Evolutionary conservation across 306 rosid species (phyloP).

Genomic region (Aeschynomene evenia): DNA sequence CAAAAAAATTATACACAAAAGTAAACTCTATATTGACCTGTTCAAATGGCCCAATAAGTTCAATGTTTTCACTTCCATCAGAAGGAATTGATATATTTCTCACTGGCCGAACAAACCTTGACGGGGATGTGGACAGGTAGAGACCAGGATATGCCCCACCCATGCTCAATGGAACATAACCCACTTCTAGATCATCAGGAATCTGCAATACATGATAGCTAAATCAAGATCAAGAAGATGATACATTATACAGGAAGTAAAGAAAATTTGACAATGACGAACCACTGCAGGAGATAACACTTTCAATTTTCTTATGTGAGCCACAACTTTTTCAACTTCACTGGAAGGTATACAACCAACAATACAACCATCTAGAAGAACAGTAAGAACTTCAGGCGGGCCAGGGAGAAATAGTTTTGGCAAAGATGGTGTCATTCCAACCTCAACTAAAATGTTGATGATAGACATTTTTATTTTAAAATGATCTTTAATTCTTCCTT

Average conservation of each 20-base stretch:
- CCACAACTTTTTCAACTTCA: slow-evolving; percentile 82
- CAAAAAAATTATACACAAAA: neutral
- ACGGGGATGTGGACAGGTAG: slow-evolving; percentile 70
- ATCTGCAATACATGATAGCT: slow-evolving; percentile 52
- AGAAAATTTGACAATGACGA: slow-evolving; percentile 27
- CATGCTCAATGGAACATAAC: slow-evolving; percentile 85
- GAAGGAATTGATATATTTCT: slow-evolving; percentile 65
- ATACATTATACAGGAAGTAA: slow-evolving; percentile 5
- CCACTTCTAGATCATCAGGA: slow-evolving; percentile 89
- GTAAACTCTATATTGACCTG: slow-evolving; percentile 52
- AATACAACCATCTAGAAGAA: slow-evolving; percentile 81
- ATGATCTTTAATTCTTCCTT: slow-evolving; percentile 65
- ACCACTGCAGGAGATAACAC: slow-evolving; percentile 67
- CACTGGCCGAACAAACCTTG: slow-evolving; percentile 90
- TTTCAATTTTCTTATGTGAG: slow-evolving; percentile 67
- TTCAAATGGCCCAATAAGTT: slow-evolving; percentile 95
- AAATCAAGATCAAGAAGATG: slow-evolving; percentile 25
- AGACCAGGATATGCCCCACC: slow-evolving; percentile 96
- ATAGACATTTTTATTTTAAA: slow-evolving; percentile 52
- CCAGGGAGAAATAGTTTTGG: slow-evolving; percentile 72
- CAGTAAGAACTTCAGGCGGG: slow-evolving; percentile 73
- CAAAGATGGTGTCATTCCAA: slow-evolving; percentile 66
- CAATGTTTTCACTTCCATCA: slow-evolving; percentile 55
- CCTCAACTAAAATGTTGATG: slow-evolving; percentile 47
- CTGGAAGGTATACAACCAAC: slow-evolving; percentile 65